Base-by-base conservation (phyloP, 2,329 filamentous ascomycete species). In the Botrytis tulipae region DNA sequence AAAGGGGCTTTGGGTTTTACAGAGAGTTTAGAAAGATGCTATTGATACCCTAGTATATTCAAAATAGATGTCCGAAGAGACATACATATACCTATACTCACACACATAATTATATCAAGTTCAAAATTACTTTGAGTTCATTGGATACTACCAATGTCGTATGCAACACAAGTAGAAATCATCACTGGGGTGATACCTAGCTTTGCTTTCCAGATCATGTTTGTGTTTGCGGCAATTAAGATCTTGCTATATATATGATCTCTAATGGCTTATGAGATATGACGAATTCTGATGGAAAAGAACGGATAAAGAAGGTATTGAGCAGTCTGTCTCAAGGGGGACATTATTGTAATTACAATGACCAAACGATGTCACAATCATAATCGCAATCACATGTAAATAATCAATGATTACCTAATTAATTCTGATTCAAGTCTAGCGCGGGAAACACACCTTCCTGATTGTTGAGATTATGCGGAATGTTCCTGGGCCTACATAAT, bases 1-100 rank as follows among this genome's bases (percentile, higher is more conserved):
- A 25, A 70, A 37, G 66, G 71, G 71, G 32, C 32, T 70, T 7
- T 73, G 71, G 71, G 29, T 51, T 62, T 70, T 73, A 44, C 63
- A 54, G 57, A 70, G 35, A 37, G 66, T 73, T n/a, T 73, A 72
- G 48, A 35, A n/a, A 29, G 35, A 29, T 37, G 5, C 25, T 54
- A 37, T 40, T 40, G 12, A 29, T 57, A 57, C 16, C 22, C 22
- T 16, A 42, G 2, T 32, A 35, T 65, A 12, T 46, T 22, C 12
- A 40, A 61, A 10, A 40, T 40, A 25, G 22, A 40, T 5, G 14
- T 29, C 29, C n/a, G 22, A 60, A 3, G 7, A 16, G 20, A 16
- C 12, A 68, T 54, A n/a, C 25, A 54, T 7, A 32, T 29, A 40
- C 10, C 10, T 40, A 57, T 32, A 57, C 7, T 29, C 25, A 29